Evolutionary conservation across 129 eudicot species (phyloP), one percentile per base, ranked within the genome.

Genomic region (Flaveria bidentis): DNA sequence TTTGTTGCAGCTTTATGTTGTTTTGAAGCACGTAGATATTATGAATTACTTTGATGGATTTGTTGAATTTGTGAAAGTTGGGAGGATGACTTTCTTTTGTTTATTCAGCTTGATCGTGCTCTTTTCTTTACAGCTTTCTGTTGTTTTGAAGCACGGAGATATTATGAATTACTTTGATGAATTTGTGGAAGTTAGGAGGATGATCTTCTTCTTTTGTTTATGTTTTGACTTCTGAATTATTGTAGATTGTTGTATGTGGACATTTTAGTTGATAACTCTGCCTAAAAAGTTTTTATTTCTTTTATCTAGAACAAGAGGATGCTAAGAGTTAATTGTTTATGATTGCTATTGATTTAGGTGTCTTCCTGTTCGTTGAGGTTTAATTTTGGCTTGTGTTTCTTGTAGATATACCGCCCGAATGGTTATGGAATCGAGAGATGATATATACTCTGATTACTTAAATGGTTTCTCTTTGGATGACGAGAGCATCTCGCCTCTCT

Each of bases 401-500:
- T 28, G 67, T 64, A 70, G 74, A 62, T 78, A 8, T 8, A 45
- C 14, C 13, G 50, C 50, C 0, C 3, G 26, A 73, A 80, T 86
- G 67, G 64, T 81, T 57, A 89, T 92, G 96, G 97, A 88, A 73
- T 87, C 86, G 2, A 39, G 68, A 36, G 89, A 84, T 64, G 82
- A 51, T 68, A 88, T 76, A 62, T 76, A 68, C 50, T 46, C 78
- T 16, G 85, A 84, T 81, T 75, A 81, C 28, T 39, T 76, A 0
- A 83, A 84, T 67, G 85, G 78, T 61, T 81, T 80, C 46, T 64
- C 78, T 36, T 68, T 85, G 22, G 87, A 81, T 14, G 86, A 83
- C 64, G 84, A 81, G 45, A 53, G 49, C 6, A 13, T 72, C 66
- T 67, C 80, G 8, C 86, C 91, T 7, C 61, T 76, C 39, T 82